Evolutionary conservation across 495 filamentous ascomycete species (phyloP).

Genomic region (Lepidopterella palustris): DNA sequence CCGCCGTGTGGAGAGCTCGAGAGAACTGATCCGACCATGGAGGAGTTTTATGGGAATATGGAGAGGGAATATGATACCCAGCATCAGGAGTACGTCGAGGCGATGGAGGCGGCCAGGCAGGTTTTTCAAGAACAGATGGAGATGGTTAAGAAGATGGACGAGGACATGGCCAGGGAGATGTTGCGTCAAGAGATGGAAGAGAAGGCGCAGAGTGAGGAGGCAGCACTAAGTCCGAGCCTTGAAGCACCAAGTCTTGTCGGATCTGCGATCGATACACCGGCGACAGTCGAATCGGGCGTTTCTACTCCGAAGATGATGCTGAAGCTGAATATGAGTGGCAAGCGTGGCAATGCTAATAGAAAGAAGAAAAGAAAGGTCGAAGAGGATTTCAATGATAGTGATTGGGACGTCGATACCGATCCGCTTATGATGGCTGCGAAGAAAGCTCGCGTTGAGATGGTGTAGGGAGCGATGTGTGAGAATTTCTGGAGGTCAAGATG

Average conservation of each 20-base stretch:
- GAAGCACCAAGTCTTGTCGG: neutral
- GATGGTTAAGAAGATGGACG: neutral
- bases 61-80: slow-evolving; percentile 11
- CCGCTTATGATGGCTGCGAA: neutral
- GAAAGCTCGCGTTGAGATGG: neutral
- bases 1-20: slow-evolving; percentile 1
- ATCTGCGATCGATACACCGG: neutral
- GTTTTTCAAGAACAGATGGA: neutral
- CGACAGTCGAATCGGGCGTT: neutral
- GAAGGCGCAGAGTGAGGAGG: neutral
- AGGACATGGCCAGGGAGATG: neutral
- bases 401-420: neutral
- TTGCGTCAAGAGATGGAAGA: neutral
- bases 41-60: slow-evolving; percentile 10
- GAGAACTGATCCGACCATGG: slow-evolving; percentile 1
- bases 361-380: neutral
- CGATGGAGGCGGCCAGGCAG: slow-evolving; percentile 3
- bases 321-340: neutral
- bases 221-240: neutral
- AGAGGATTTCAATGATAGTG: neutral
- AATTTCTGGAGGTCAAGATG: too few relatives aligned
- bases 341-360: neutral
- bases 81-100: slow-evolving; percentile 4
- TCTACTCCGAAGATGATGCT: neutral
- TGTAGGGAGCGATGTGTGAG: too few relatives aligned